Conservation (phyloP, 257 asterid genomes). For the Rubia yunnanensis region DNA sequence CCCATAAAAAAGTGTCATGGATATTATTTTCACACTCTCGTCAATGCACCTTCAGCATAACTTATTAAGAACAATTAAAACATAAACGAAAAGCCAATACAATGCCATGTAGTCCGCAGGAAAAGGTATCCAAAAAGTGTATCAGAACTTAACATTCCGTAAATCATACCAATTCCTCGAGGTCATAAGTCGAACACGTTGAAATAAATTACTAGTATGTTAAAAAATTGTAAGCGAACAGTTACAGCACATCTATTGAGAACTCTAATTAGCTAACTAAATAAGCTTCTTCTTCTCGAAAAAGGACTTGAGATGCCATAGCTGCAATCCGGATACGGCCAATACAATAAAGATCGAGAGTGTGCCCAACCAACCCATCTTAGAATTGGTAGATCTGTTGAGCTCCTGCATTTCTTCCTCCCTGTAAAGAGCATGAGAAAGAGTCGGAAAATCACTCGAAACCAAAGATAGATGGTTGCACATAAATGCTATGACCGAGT, state of each 20-base stretch:
- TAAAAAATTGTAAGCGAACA: conserved; percentile 16
- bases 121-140: background rate
- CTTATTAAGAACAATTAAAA: background rate
- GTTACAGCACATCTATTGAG: background rate
- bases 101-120: background rate
- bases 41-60: background rate
- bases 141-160: background rate
- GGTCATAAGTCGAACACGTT: background rate
- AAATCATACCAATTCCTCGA: background rate
- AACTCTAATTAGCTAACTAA: conserved; percentile 15
- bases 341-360: conserved; percentile 48
- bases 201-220: background rate
- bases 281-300: conserved; percentile 87
- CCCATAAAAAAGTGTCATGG: background rate
- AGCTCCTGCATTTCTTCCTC: conserved; percentile 77
- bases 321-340: conserved; percentile 67
- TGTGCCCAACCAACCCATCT: conserved; percentile 64
- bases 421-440: conserved; percentile 25
- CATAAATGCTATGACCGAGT: background rate
- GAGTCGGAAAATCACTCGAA: background rate
- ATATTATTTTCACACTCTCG: background rate
- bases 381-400: conserved; percentile 58
- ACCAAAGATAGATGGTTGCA: background rate
- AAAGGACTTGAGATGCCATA: conserved; percentile 73
- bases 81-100: background rate